These are phyloP conservation scores for Mangifera indica DNA, from an alignment of 345 rosid genomes.

Conservation along the genomic window DNA sequence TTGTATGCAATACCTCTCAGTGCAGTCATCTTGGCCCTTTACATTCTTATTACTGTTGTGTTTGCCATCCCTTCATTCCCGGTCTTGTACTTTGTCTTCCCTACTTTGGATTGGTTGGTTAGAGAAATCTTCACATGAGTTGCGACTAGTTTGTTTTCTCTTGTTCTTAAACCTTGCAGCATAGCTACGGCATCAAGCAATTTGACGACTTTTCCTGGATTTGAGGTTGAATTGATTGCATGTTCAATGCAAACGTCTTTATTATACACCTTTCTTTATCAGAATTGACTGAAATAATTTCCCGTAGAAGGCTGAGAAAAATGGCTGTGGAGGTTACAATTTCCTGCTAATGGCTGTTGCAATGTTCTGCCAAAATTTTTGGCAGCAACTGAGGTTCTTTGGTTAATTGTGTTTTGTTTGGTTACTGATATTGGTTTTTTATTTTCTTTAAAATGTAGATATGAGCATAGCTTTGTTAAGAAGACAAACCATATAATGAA, in stretches of 20 bases:
- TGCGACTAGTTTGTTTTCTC: background rate
- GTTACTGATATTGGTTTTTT: background rate
- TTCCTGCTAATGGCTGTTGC: background rate
- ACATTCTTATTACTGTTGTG: slow-evolving; percentile 54
- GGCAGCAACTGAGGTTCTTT: background rate
- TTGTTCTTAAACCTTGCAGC: slow-evolving; percentile 4
- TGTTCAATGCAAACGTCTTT: slow-evolving; percentile 7
- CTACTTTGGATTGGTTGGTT: slow-evolving; percentile 65
- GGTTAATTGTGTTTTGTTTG: background rate
- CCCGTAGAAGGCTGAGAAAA: background rate
- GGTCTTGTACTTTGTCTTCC: slow-evolving; percentile 55
- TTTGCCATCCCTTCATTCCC: slow-evolving; percentile 69
- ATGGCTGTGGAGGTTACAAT: background rate
- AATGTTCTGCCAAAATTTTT: background rate
- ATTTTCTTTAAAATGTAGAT: background rate
- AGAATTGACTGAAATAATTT: slow-evolving; percentile 1
- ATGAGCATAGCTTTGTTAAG: slow-evolving; percentile 1
- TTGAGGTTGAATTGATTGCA: background rate
- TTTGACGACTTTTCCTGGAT: slow-evolving; percentile 4
- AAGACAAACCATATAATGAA: background rate
- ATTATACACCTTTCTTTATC: background rate
- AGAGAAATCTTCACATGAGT: slow-evolving; percentile 55
- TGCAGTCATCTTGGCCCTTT: slow-evolving; percentile 56
- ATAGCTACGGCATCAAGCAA: slow-evolving; percentile 10
- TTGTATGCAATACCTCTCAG: slow-evolving; percentile 66